Evolutionary conservation across 228 moss, liverwort and hornwort genomes (phyloP).

Genomic region (Sphagnum magellanicum): DNA sequence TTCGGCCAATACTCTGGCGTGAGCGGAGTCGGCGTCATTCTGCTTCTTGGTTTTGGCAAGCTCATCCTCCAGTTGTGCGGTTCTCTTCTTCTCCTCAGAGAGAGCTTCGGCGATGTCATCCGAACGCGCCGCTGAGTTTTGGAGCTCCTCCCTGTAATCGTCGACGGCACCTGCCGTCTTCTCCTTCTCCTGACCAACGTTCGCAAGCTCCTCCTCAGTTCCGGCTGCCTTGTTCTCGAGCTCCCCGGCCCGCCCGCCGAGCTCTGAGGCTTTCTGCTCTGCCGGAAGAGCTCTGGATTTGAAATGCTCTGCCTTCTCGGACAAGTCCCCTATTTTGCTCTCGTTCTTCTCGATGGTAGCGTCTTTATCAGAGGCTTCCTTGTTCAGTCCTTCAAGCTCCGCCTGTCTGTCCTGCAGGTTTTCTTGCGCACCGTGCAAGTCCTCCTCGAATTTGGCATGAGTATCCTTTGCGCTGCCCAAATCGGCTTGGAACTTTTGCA

Average conservation of each 20-base stretch:
- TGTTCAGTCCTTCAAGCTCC: constrained; percentile 1
- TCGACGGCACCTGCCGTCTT: constrained; percentile 13
- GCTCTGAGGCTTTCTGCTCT: constrained; percentile 31
- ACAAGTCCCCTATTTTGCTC: neutral
- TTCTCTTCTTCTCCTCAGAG: constrained; percentile 36
- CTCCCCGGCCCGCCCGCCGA: constrained; percentile 7
- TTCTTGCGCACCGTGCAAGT: constrained; percentile 3
- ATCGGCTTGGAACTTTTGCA: constrained; percentile 10
- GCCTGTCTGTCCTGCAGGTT: constrained; percentile 8
- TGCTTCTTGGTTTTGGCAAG: constrained; percentile 26
- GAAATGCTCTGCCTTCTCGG: constrained; percentile 38
- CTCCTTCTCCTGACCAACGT: constrained; percentile 25
- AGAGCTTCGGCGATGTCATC: constrained; percentile 36
- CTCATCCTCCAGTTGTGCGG: constrained; percentile 20
- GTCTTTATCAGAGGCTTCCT: constrained; percentile 4
- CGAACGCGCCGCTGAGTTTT: constrained; percentile 31
- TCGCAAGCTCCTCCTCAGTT: constrained; percentile 18
- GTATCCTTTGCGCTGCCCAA: constrained; percentile 3
- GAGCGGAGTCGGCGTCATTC: constrained; percentile 38
- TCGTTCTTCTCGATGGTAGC: neutral
- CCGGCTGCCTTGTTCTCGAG: constrained; percentile 11
- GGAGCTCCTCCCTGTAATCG: constrained; percentile 29
- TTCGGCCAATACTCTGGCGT: constrained; percentile 44
- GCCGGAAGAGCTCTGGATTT: constrained; percentile 71
- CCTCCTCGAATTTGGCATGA: constrained; percentile 7